Conservation (phyloP, 2,329 filamentous ascomycete genomes). For the Trichophyton schoenleinii region DNA sequence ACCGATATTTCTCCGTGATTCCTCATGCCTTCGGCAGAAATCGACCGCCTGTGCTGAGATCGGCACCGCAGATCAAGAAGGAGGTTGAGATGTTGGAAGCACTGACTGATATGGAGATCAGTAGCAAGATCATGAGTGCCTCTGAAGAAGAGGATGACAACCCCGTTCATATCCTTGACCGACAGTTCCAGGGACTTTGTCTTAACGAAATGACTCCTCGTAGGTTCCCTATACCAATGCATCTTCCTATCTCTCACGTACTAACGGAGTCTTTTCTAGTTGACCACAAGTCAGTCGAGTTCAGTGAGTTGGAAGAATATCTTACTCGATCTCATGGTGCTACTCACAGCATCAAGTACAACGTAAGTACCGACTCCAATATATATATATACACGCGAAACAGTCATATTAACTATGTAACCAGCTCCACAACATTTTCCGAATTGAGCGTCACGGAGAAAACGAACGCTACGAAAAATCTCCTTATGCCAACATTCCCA, state of each 20-base stretch:
- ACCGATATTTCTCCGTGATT: constrained; percentile 68
- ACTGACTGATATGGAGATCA: constrained; percentile 74
- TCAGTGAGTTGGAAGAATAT: constrained; percentile 51
- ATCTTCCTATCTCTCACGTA: background rate
- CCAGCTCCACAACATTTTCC: constrained; percentile 61
- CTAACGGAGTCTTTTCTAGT: constrained; percentile 28
- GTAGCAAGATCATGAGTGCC: constrained; percentile 63
- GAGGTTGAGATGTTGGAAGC: constrained; percentile 72
- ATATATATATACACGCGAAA: background rate
- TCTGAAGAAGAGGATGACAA: constrained; percentile 40
- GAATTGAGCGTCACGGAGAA: constrained; percentile 65
- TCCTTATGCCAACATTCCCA: constrained; percentile 37
- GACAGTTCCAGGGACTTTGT: constrained; percentile 57
- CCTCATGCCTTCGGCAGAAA: constrained; percentile 69
- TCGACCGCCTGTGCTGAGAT: constrained; percentile 55
- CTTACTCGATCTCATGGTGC: constrained; percentile 52
- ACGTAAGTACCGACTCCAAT: constrained; percentile 14
- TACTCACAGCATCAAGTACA: constrained; percentile 47
- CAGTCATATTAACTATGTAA: constrained; percentile 6
- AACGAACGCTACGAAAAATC: constrained; percentile 52
- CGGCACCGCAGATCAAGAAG: constrained; percentile 48
- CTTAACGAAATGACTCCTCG: constrained; percentile 62
- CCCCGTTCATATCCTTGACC: constrained; percentile 52
- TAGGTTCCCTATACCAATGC: constrained; percentile 15
- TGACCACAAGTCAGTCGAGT: constrained; percentile 49